Percentiles rank a stretch among this genome's conserved stretches.
These are phyloP conservation scores for Sarocladiaceae sp. DNA, from an alignment of 2,329 filamentous ascomycete species.

Conservation along the genomic window DNA sequence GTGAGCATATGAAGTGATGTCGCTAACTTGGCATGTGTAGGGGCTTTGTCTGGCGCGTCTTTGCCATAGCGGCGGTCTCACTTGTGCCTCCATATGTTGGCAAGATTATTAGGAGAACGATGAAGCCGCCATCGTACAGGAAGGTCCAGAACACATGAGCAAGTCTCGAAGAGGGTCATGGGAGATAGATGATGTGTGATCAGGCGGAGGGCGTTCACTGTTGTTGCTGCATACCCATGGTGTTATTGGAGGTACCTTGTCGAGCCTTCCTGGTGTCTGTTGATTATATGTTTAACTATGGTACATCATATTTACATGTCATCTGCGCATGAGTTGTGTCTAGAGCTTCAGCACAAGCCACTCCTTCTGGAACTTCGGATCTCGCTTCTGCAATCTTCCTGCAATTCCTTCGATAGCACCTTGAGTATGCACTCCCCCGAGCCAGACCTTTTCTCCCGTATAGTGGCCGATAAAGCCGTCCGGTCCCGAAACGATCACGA, in stretches of 20 bases:
- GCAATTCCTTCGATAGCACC: constrained; percentile 67
- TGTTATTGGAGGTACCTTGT: background rate
- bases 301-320: constrained; percentile 1
- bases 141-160: constrained; percentile 72
- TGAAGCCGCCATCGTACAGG: constrained; percentile 89
- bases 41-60: constrained; percentile 83
- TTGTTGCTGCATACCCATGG: constrained; percentile 7
- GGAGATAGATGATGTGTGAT: no score
- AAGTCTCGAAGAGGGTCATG: background rate
- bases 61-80: constrained; percentile 71
- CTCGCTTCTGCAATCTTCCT: constrained; percentile 47
- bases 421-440: constrained; percentile 64
- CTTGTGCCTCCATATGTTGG: constrained; percentile 81
- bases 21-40: constrained; percentile 33
- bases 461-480: constrained; percentile 81
- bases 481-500: constrained; percentile 84
- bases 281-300: constrained; percentile 3
- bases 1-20: no score
- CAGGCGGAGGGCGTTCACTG: background rate
- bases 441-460: constrained; percentile 74
- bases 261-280: background rate
- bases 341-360: constrained; percentile 51
- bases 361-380: constrained; percentile 27
- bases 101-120: constrained; percentile 75
- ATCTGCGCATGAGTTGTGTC: background rate